Percentiles rank a stretch among this genome's conserved stretches.
These are phyloP conservation scores for Phytopythium delawarense DNA, from an alignment of 352 stramenopile genomes.

Conservation along the genomic window DNA sequence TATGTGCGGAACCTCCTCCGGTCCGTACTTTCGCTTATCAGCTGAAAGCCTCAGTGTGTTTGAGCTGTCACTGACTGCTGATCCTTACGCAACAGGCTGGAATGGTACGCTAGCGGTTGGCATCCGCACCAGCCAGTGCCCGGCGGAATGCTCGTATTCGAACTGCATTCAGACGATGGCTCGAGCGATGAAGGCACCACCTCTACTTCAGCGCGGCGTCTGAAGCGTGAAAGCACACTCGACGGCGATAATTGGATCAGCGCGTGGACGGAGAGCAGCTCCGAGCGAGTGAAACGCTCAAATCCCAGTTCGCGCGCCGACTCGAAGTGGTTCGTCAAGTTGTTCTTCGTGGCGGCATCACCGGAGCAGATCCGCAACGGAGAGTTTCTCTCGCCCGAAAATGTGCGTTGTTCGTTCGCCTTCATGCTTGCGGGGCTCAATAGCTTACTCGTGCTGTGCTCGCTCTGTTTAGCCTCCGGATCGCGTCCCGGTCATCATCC, in stretches of 20 bases:
- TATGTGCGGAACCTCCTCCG: conserved; percentile 72
- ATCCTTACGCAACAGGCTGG: conserved; percentile 25
- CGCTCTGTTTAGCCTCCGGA: conserved; percentile 70
- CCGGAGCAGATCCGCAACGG: conserved; percentile 68
- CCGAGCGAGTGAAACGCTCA: conserved; percentile 2
- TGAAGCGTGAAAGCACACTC: not conserved
- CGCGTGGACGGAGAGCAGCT: conserved; percentile 2
- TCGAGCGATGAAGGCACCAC: too few relatives aligned
- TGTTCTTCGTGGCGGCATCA: conserved; percentile 67
- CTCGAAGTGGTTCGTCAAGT: conserved; percentile 59
- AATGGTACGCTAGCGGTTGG: conserved; percentile 73
- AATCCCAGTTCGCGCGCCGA: not conserved
- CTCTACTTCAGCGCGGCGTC: not conserved
- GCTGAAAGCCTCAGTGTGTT: too few relatives aligned
- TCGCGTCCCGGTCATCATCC: conserved; percentile 60
- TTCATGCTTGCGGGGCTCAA: too few relatives aligned
- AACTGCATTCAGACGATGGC: conserved; percentile 36
- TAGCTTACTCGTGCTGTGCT: too few relatives aligned
- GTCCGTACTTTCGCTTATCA: too few relatives aligned
- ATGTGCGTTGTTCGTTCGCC: too few relatives aligned
- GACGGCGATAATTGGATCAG: not conserved
- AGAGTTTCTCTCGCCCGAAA: conserved; percentile 43
- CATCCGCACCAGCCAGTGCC: conserved; percentile 65
- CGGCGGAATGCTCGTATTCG: conserved; percentile 75
- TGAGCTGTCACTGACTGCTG: not conserved